Evolutionary conservation across 495 filamentous ascomycete species (phyloP).

Genomic region (Penicillium paradoxum): DNA sequence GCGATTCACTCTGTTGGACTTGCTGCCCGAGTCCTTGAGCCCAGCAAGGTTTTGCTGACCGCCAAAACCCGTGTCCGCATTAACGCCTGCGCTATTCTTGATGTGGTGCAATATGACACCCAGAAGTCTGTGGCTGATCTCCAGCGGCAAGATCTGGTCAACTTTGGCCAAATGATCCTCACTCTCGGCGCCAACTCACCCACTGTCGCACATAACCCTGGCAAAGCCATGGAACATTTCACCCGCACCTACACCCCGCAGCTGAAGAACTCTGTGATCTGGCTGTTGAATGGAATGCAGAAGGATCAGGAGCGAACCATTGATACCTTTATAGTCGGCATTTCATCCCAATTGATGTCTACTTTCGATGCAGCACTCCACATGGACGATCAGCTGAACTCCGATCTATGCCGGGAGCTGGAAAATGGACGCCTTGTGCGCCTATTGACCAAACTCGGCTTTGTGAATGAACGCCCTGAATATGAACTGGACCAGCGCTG

Average conservation of each 20-base stretch:
- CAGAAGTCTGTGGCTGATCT: slow-evolving; percentile 63
- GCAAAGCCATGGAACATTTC: slow-evolving; percentile 66
- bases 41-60: slow-evolving; percentile 77
- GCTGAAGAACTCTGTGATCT: slow-evolving; percentile 68
- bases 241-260: slow-evolving; percentile 64
- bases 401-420: slow-evolving; percentile 69
- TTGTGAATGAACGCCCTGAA: slow-evolving; percentile 85
- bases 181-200: slow-evolving; percentile 65
- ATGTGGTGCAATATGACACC: slow-evolving; percentile 75
- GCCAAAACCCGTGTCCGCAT: slow-evolving; percentile 72
- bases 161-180: slow-evolving; percentile 79
- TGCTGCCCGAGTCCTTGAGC: slow-evolving; percentile 76
- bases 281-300: slow-evolving; percentile 59
- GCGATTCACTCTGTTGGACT: slow-evolving; percentile 75
- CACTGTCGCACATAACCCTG: slow-evolving; percentile 48
- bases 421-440: slow-evolving; percentile 88
- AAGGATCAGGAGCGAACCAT: slow-evolving; percentile 58
- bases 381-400: slow-evolving; percentile 65
- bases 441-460: slow-evolving; percentile 74
- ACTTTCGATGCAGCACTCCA: slow-evolving; percentile 71
- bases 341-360: slow-evolving; percentile 65
- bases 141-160: slow-evolving; percentile 82
- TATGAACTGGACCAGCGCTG: slow-evolving; percentile 68
- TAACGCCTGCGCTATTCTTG: slow-evolving; percentile 78
- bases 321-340: slow-evolving; percentile 69